Conservation (phyloP, 495 filamentous ascomycete species). For the Schizothecium vesticola region DNA sequence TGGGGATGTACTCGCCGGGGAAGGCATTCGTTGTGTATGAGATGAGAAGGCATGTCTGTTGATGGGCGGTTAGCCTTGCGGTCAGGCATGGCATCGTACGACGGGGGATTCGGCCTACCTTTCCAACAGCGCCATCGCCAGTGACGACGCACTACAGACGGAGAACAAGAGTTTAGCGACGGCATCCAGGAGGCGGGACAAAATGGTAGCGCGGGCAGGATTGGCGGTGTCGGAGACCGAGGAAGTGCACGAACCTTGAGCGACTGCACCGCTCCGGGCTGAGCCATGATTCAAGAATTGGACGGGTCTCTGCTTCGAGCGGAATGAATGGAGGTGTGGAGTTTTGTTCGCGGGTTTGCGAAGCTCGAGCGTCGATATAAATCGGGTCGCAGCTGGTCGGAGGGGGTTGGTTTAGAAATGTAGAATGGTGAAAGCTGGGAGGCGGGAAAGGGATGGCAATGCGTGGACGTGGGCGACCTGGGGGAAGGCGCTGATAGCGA, state of each 20-base stretch:
- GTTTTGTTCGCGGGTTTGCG: not conserved
- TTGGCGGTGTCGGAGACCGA: conserved; percentile 13
- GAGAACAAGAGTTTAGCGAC: conserved; percentile 23
- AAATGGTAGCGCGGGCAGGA: conserved; percentile 4
- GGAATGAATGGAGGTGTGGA: not conserved
- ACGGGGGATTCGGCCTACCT: conserved; percentile 53
- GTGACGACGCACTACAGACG: conserved; percentile 85
- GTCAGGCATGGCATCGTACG: conserved; percentile 11
- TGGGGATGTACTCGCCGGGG: conserved; percentile 98
- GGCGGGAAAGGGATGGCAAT: conserved; percentile 2
- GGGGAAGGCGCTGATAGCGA: not conserved
- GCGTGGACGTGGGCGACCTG: not conserved
- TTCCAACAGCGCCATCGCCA: conserved; percentile 97
- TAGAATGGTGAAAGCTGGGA: conserved; percentile 5
- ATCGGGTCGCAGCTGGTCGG: conserved; percentile 16
- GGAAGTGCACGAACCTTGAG: conserved; percentile 46
- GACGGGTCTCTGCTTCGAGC: not conserved
- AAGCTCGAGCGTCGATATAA: conserved; percentile 10
- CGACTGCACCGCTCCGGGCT: conserved; percentile 47
- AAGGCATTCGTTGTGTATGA: conserved; percentile 99
- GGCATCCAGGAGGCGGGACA: not conserved
- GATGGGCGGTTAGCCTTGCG: conserved; percentile 25
- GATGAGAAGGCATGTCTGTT: conserved; percentile 96
- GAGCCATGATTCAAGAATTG: conserved; percentile 40
- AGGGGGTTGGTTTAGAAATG: conserved; percentile 6